These are phyloP conservation scores for Acacia pycnantha DNA, from an alignment of 331 rosid genomes.

Conservation along the genomic window DNA sequence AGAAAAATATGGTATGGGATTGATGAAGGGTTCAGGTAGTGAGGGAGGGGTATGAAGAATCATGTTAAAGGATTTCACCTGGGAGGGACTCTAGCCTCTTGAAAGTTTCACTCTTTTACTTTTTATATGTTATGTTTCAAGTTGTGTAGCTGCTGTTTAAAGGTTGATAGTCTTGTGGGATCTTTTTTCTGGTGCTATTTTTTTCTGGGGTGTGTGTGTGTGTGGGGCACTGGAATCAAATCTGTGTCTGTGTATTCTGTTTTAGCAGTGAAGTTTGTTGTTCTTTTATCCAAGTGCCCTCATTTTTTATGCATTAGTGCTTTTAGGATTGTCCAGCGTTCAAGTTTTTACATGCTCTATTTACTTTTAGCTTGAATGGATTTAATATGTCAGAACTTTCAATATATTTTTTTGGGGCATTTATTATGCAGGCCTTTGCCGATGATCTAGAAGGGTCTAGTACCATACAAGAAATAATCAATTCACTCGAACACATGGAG, in stretches of 20 bases:
- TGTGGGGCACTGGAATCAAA: not conserved
- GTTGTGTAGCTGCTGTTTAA: not conserved
- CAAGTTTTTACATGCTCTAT: not conserved
- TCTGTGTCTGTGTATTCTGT: not conserved
- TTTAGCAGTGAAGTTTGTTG: not conserved
- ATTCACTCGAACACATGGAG: slow-evolving; percentile 69
- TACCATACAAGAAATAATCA: slow-evolving; percentile 39
- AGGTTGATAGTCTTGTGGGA: not conserved
- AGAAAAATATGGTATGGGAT: not conserved
- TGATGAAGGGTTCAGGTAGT: not conserved
- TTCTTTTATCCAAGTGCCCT: not conserved
- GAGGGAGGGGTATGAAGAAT: not conserved
- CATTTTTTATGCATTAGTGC: not conserved
- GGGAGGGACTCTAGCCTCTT: not conserved
- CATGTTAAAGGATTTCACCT: not conserved
- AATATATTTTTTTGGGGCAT: not conserved
- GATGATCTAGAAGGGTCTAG: slow-evolving; percentile 67
- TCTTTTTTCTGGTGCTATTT: not conserved
- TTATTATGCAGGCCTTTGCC: slow-evolving; percentile 43
- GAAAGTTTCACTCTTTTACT: not conserved
- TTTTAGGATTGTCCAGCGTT: not conserved
- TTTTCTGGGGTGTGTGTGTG: not conserved
- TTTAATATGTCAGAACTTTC: not conserved
- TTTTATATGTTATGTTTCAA: not conserved
- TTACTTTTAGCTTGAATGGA: not conserved